Evolutionary conservation across 2,329 filamentous ascomycete species (phyloP).

Genomic region (Pseudocercospora crystallina): DNA sequence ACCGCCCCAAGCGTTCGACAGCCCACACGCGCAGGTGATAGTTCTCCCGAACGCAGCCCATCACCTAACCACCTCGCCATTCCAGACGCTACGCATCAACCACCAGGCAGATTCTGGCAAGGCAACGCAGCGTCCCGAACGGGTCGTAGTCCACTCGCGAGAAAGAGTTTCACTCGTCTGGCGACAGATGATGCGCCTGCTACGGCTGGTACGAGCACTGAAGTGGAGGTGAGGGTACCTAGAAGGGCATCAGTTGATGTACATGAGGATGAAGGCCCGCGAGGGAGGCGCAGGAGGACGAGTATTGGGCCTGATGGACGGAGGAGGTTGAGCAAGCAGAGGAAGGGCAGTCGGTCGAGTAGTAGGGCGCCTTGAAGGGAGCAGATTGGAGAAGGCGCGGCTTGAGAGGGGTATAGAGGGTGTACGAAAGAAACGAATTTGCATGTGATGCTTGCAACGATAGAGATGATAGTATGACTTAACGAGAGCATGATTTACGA

Average conservation of each 20-base stretch:
- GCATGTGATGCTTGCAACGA: too few relatives aligned
- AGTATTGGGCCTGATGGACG: slow-evolving; percentile 26
- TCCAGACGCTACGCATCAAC: slow-evolving; percentile 11
- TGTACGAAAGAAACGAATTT: too few relatives aligned
- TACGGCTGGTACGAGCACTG: slow-evolving; percentile 16
- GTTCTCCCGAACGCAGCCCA: neutral
- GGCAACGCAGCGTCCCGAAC: slow-evolving; percentile 25
- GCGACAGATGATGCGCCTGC: slow-evolving; percentile 23
- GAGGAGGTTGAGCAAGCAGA: slow-evolving; percentile 26
- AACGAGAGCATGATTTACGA: too few relatives aligned
- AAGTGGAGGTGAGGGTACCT: slow-evolving; percentile 23
- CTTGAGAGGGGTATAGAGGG: too few relatives aligned
- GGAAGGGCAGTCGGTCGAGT: slow-evolving; percentile 16
- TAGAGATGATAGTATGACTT: too few relatives aligned
- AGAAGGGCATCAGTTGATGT: slow-evolving; percentile 16
- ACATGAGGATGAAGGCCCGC: slow-evolving; percentile 12
- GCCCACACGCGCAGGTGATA: slow-evolving; percentile 11
- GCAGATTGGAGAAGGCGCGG: too few relatives aligned
- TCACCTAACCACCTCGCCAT: slow-evolving; percentile 1
- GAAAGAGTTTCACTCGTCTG: slow-evolving; percentile 41
- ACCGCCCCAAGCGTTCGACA: slow-evolving; percentile 1
- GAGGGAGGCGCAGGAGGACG: slow-evolving; percentile 18
- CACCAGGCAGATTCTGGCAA: slow-evolving; percentile 8
- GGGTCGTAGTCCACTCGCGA: slow-evolving; percentile 47
- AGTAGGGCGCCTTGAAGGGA: slow-evolving; percentile 10